These are phyloP conservation scores for Olyra latifolia DNA, from an alignment of 176 grass and related monocot genomes.

Conservation along the genomic window DNA sequence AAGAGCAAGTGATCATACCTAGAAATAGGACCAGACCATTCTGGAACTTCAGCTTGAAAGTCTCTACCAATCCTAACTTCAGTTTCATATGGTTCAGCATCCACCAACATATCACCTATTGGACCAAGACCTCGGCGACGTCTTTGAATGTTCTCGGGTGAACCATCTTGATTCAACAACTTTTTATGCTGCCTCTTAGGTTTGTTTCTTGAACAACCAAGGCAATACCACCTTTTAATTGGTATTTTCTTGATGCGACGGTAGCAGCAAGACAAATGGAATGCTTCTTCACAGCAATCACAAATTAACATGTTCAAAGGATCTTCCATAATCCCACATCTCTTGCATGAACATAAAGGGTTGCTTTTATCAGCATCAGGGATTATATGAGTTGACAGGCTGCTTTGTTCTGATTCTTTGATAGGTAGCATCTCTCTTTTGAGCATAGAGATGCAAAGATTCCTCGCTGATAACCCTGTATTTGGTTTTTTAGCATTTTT, in stretches of 20 bases:
- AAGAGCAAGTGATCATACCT: slow-evolving; percentile 38
- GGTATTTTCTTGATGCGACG: slow-evolving; percentile 50
- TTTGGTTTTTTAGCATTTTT: slow-evolving; percentile 28
- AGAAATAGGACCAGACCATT: slow-evolving; percentile 57
- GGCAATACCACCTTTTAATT: slow-evolving; percentile 64
- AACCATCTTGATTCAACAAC: slow-evolving; percentile 9
- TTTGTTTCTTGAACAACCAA: slow-evolving; percentile 54
- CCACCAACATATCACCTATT: slow-evolving; percentile 52
- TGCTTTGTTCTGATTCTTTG: slow-evolving; percentile 32
- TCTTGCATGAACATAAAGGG: slow-evolving; percentile 53
- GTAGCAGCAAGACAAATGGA: slow-evolving; percentile 65
- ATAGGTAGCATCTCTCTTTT: slow-evolving; percentile 38
- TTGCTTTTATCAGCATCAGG: slow-evolving; percentile 27
- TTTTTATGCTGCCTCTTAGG: slow-evolving; percentile 35
- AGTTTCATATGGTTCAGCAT: slow-evolving; percentile 48
- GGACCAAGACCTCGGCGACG: slow-evolving; percentile 27
- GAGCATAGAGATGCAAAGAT: slow-evolving; percentile 68
- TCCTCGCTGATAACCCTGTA: slow-evolving; percentile 37
- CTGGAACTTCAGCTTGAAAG: slow-evolving; percentile 77
- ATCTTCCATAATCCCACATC: slow-evolving; percentile 49
- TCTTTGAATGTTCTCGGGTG: slow-evolving; percentile 18
- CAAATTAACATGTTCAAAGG: slow-evolving; percentile 73
- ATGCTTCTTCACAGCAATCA: slow-evolving; percentile 77
- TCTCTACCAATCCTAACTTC: slow-evolving; percentile 61
- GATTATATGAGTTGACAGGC: slow-evolving; percentile 9